Evolutionary conservation across 2,329 filamentous ascomycete species (phyloP).

Genomic region (Fragosphaeria purpurea): DNA sequence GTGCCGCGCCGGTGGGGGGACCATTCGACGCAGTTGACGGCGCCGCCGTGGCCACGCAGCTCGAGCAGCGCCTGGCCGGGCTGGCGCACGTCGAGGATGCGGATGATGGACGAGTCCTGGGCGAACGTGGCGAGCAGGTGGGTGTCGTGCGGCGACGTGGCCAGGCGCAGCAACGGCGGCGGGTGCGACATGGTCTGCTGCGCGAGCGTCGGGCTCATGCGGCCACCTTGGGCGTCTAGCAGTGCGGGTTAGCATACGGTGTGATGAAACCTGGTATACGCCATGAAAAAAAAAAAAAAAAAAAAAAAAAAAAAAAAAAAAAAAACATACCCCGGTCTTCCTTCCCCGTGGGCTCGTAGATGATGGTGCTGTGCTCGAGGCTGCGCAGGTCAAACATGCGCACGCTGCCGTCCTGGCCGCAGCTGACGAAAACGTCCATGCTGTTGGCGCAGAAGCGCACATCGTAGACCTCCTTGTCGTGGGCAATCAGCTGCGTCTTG

Average conservation of each 20-base stretch:
- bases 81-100: constrained; percentile 91
- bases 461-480: constrained; percentile 98
- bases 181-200: constrained; percentile 70
- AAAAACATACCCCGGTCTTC: constrained; percentile 54
- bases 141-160: constrained; percentile 88
- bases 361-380: constrained; percentile 95
- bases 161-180: constrained; percentile 67
- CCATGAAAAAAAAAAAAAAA: neutral
- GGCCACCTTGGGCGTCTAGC: constrained; percentile 45
- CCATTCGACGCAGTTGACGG: constrained; percentile 94
- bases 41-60: constrained; percentile 74
- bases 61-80: constrained; percentile 92
- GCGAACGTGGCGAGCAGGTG: constrained; percentile 97
- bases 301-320: neutral
- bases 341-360: constrained; percentile 93
- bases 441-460: constrained; percentile 96
- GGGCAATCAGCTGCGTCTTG: constrained; percentile 95
- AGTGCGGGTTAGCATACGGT: neutral
- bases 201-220: constrained; percentile 63
- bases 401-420: constrained; percentile 93
- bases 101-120: constrained; percentile 81
- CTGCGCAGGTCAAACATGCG: constrained; percentile 97
- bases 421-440: constrained; percentile 97
- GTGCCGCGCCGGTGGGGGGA: constrained; percentile 73
- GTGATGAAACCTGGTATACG: too few species aligned